Evolutionary conservation across 495 filamentous ascomycete genomes (phyloP).

Genomic region (Neurospora sp.): DNA sequence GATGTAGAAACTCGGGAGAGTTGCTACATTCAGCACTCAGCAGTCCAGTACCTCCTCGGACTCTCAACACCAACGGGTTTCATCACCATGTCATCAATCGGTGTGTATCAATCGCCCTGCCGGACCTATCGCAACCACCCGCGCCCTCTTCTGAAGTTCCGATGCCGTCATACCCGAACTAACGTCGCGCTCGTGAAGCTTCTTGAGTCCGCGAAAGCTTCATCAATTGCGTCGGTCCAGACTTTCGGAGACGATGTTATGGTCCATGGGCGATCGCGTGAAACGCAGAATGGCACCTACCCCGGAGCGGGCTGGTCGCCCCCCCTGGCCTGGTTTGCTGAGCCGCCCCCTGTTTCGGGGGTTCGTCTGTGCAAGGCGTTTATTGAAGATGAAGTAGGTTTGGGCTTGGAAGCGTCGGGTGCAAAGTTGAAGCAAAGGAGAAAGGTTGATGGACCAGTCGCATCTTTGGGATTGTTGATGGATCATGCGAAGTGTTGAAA

Average conservation of each 20-base stretch:
- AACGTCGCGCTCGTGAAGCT: background rate
- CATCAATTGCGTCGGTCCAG: background rate
- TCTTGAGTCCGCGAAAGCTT: background rate
- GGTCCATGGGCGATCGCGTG: background rate
- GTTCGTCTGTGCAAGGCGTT: background rate
- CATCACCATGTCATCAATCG: background rate
- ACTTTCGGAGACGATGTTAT: background rate
- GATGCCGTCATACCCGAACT: background rate
- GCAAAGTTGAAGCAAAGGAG: background rate
- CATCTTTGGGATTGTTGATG: background rate
- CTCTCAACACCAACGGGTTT: background rate
- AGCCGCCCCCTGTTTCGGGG: background rate
- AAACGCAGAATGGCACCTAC: background rate
- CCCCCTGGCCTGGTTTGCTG: background rate
- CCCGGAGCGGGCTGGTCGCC: background rate
- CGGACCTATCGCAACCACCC: background rate
- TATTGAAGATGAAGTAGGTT: background rate
- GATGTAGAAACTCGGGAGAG: background rate
- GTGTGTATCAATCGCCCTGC: background rate
- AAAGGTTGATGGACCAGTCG: background rate
- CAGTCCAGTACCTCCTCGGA: background rate
- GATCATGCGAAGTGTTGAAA: background rate
- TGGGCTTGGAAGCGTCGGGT: background rate
- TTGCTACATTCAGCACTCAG: background rate
- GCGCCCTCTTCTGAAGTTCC: background rate